A percentile compares a stretch with the other conserved stretches of the same genome.
These are phyloP conservation scores for Macrocybe gigantea DNA, from an alignment of 768 basidiomycete genomes.

Conservation along the genomic window DNA sequence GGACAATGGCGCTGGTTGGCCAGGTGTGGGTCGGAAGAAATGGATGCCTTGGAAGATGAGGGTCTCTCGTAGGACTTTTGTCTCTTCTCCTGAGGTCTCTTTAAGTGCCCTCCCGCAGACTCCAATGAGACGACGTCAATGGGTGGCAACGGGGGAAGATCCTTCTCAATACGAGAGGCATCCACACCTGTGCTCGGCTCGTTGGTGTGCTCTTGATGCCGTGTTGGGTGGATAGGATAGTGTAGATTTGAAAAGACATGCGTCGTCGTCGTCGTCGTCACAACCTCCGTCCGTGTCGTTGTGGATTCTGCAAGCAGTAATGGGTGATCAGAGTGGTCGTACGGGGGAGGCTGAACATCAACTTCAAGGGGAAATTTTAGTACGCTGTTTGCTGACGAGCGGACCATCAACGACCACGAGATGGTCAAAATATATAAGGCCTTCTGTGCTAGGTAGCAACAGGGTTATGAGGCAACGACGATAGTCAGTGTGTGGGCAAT, in stretches of 20 bases:
- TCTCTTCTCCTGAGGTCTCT: too few species aligned
- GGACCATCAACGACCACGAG: too few species aligned
- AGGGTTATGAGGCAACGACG: too few species aligned
- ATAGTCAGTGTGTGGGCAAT: too few species aligned
- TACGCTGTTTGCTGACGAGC: too few species aligned
- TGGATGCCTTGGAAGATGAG: background rate
- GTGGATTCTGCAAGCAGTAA: conserved; percentile 38
- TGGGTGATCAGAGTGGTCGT: conserved; percentile 23
- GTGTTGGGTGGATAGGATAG: too few species aligned
- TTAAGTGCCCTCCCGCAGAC: too few species aligned
- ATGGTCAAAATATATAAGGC: too few species aligned
- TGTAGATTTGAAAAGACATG: conserved; percentile 49
- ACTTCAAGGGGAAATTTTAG: too few species aligned
- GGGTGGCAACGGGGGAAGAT: conserved; percentile 44
- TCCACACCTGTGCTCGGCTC: conserved; percentile 17
- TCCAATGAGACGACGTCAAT: conserved; percentile 9
- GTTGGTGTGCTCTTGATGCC: background rate
- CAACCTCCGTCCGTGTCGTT: conserved; percentile 40
- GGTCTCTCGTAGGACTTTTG: background rate
- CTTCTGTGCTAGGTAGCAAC: too few species aligned
- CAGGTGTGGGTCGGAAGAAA: background rate
- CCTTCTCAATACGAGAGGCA: conserved; percentile 34
- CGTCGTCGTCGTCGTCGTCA: conserved; percentile 44
- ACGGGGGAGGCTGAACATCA: conserved; percentile 23
- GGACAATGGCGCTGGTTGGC: conserved; percentile 7